Evolutionary conservation across 2,329 filamentous ascomycete species (phyloP).

Genomic region (Scedosporium aurantiacum): DNA sequence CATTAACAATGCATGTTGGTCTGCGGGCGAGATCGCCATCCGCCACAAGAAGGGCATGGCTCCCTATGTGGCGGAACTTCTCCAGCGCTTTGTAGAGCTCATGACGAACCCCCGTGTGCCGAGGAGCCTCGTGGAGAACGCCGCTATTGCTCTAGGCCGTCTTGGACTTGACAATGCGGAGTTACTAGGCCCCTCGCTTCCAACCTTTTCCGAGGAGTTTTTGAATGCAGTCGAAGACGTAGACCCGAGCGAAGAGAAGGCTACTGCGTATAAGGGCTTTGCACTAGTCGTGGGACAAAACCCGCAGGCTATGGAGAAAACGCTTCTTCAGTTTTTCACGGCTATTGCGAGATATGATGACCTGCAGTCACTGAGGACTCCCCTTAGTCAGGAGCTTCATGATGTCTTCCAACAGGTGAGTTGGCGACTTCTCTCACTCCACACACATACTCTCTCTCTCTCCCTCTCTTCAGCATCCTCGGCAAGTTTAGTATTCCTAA

Average conservation of each 20-base stretch:
- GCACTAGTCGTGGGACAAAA: constrained; percentile 75
- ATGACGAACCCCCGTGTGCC: constrained; percentile 78
- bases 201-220: constrained; percentile 73
- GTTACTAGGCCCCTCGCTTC: constrained; percentile 66
- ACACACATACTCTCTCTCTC: constrained; percentile 8
- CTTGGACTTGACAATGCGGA: constrained; percentile 72
- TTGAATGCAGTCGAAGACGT: constrained; percentile 72
- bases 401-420: constrained; percentile 67
- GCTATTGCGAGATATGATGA: constrained; percentile 71
- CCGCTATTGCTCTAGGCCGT: constrained; percentile 81
- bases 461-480: constrained; percentile 8
- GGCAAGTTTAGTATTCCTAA: constrained; percentile 8
- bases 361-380: constrained; percentile 32
- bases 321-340: constrained; percentile 69
- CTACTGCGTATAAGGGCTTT: constrained; percentile 85
- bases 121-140: constrained; percentile 82
- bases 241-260: constrained; percentile 85
- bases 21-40: constrained; percentile 82
- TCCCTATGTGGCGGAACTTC: constrained; percentile 65
- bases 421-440: constrained; percentile 7
- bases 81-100: constrained; percentile 69
- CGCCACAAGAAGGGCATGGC: constrained; percentile 64
- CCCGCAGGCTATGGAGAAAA: constrained; percentile 83
- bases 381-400: constrained; percentile 54
- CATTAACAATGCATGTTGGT: constrained; percentile 98